Evolutionary conservation across 768 basidiomycete genomes (phyloP).

Genomic region (Lactifluus volemus): DNA sequence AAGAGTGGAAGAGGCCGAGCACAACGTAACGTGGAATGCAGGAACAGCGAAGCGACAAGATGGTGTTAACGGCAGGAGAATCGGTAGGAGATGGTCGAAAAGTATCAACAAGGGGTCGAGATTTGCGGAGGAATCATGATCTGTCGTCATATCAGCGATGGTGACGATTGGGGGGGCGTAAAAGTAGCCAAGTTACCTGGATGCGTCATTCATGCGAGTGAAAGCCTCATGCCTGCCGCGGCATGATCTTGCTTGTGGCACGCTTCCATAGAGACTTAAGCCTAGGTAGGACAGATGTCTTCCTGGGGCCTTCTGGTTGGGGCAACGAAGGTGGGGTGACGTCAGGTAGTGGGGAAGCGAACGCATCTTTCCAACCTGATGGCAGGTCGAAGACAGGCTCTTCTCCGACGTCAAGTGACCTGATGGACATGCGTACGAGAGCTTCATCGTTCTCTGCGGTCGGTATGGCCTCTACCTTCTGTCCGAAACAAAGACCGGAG

Average conservation of each 20-base stretch:
- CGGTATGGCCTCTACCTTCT: not conserved
- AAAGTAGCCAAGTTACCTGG: not conserved
- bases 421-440: slow-evolving; percentile 4
- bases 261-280: slow-evolving; percentile 16
- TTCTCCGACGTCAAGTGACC: slow-evolving; percentile 12
- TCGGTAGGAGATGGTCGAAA: too few relatives aligned
- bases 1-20: too few relatives aligned
- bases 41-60: too few relatives aligned
- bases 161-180: too few relatives aligned
- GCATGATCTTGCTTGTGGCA: slow-evolving; percentile 2
- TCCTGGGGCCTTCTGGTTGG: not conserved
- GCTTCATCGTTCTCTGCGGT: slow-evolving; percentile 7
- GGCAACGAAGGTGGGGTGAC: not conserved
- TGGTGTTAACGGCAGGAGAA: too few relatives aligned
- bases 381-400: slow-evolving; percentile 9
- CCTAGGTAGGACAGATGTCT: slow-evolving; percentile 4
- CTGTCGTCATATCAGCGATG: too few relatives aligned
- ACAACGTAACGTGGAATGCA: too few relatives aligned
- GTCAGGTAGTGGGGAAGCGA: not conserved
- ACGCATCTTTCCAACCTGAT: slow-evolving; percentile 5
- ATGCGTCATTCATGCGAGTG: not conserved
- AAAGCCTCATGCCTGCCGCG: slow-evolving; percentile 1
- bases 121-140: too few relatives aligned
- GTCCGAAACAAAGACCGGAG: not conserved
- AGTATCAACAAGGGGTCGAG: too few relatives aligned